phyloP scores from a whole-genome alignment of 1,284 basidiomycete genomes.

The Irpex sp. region DNA sequence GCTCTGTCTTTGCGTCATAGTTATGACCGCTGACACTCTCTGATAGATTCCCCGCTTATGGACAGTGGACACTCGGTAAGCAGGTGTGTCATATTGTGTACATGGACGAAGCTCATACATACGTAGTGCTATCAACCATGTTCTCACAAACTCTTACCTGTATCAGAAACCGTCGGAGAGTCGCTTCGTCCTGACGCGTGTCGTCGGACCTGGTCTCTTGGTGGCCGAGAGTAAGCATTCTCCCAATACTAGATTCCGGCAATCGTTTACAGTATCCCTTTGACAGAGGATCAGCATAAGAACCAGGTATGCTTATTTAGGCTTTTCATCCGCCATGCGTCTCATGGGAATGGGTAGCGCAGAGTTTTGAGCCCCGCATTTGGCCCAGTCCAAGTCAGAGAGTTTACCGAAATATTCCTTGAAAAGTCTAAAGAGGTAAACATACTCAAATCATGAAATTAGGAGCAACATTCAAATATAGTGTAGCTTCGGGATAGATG shows the following conservation, averaged over 20 bases:
- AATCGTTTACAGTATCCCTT: not conserved
- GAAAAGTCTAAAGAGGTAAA: conserved; percentile 38
- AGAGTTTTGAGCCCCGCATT: conserved; percentile 45
- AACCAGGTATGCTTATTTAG: conserved; percentile 49
- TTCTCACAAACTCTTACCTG: conserved; percentile 52
- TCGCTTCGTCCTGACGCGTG: conserved; percentile 42
- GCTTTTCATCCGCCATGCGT: not conserved
- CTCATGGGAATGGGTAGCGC: conserved; percentile 30
- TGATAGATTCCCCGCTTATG: conserved; percentile 3
- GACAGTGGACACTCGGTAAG: conserved; percentile 8
- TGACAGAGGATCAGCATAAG: conserved; percentile 48
- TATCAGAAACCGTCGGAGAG: conserved; percentile 54
- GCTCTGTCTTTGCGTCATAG: not conserved
- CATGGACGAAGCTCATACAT: not conserved
- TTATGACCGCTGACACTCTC: not conserved
- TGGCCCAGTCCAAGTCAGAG: conserved; percentile 38
- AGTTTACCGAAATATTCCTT: conserved; percentile 40
- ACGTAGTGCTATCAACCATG: conserved; percentile 53
- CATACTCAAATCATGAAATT: no score
- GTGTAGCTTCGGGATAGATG: conserved; percentile 38
- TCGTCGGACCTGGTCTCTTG: conserved; percentile 58
- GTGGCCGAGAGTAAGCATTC: conserved; percentile 46
- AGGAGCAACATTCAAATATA: not conserved
- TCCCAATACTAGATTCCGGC: not conserved
- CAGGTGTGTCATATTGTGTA: not conserved